Evolutionary conservation across 2,329 filamentous ascomycete species (phyloP).

Genomic region (Ramichloridium luteum): DNA sequence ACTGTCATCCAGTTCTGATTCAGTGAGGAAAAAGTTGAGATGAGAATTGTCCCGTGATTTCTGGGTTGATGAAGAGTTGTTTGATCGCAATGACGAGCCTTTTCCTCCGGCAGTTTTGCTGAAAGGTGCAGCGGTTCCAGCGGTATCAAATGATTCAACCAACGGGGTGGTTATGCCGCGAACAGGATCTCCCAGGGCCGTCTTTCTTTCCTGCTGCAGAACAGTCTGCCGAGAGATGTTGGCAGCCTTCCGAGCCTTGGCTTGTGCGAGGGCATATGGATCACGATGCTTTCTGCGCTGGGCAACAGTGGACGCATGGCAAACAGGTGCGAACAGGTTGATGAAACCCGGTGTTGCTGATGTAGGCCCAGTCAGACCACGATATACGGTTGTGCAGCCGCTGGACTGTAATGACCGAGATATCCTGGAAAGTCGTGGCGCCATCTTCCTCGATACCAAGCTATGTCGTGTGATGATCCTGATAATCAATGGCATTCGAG

Average conservation of each 20-base stretch:
- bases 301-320: conserved; percentile 41
- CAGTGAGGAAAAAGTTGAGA: conserved; percentile 66
- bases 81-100: too few species aligned
- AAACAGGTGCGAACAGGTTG: conserved; percentile 1
- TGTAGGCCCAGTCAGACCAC: too few species aligned
- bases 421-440: too few species aligned
- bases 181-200: conserved; percentile 62
- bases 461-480: too few species aligned
- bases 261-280: conserved; percentile 70
- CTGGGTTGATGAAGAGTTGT: too few species aligned
- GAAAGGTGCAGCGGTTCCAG: conserved; percentile 24
- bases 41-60: too few species aligned
- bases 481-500: too few species aligned
- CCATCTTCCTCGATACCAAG: too few species aligned
- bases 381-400: too few species aligned
- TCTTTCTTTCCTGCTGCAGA: conserved; percentile 52
- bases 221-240: conserved; percentile 65
- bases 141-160: conserved; percentile 65
- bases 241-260: conserved; percentile 69
- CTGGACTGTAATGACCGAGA: too few species aligned
- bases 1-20: conserved; percentile 53
- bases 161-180: conserved; percentile 71
- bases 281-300: conserved; percentile 59
- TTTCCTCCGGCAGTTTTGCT: background rate
- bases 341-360: too few species aligned